Evolutionary conservation across 768 basidiomycete species (phyloP).

Genomic region (Tremella yokohamensis): DNA sequence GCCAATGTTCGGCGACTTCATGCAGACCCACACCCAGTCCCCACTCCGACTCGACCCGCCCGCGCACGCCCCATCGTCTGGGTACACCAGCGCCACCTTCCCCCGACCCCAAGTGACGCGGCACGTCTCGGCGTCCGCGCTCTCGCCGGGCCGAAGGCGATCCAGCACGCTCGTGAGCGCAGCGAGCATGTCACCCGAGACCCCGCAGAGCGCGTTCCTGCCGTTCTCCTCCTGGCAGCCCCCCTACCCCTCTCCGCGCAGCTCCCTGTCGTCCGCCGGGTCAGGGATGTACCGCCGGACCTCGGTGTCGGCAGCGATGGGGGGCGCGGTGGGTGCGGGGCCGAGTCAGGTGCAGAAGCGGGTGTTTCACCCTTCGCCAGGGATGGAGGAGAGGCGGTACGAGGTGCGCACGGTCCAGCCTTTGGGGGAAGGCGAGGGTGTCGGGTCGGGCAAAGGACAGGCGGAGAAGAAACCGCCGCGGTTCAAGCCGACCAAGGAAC

Average conservation of each 20-base stretch:
- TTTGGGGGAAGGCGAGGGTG: too few species aligned
- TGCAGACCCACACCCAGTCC: too few species aligned
- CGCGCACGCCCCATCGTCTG: too few species aligned
- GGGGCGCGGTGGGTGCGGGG: background rate
- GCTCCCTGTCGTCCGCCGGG: background rate
- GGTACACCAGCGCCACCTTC: background rate
- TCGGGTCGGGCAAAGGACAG: background rate
- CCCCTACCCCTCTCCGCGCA: background rate
- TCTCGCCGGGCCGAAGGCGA: background rate
- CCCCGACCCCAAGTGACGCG: background rate
- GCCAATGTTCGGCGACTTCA: too few species aligned
- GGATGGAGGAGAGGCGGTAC: background rate
- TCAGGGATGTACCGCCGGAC: background rate
- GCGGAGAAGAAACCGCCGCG: conserved; percentile 28
- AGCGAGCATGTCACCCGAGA: background rate
- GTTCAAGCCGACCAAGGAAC: conserved; percentile 42
- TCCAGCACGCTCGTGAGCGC: background rate
- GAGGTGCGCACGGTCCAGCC: background rate
- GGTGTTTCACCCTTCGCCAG: background rate
- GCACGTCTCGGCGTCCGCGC: background rate
- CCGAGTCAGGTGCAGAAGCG: background rate
- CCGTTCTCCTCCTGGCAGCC: background rate
- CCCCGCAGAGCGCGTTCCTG: background rate
- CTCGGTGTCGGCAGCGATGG: background rate
- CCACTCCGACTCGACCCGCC: too few species aligned